Percentiles rank a stretch among this genome's conserved stretches.
Evolutionary conservation across 495 filamentous ascomycete species (phyloP).

Genomic region (Penicillium cinerascens): DNA sequence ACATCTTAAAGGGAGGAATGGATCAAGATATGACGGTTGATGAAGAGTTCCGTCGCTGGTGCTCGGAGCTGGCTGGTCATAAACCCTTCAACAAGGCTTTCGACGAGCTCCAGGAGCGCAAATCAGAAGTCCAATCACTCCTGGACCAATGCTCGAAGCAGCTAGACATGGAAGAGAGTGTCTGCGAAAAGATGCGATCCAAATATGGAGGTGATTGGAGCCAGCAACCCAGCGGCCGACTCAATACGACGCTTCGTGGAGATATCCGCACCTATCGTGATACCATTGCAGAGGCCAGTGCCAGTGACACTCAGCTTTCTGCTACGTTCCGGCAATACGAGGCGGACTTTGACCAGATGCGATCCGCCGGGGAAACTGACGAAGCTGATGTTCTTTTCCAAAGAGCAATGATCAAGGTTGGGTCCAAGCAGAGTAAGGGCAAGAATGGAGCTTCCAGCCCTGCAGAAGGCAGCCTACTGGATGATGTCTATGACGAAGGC

Average conservation of each 20-base stretch:
- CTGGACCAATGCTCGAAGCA: slow-evolving; percentile 81
- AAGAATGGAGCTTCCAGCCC: slow-evolving; percentile 63
- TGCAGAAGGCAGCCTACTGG: slow-evolving; percentile 73
- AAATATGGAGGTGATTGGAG: slow-evolving; percentile 97
- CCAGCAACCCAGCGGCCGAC: slow-evolving; percentile 86
- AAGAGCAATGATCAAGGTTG: slow-evolving; percentile 69
- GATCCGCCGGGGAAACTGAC: slow-evolving; percentile 78
- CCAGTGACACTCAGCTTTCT: slow-evolving; percentile 83
- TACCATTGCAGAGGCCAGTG: slow-evolving; percentile 82
- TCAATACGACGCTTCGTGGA: slow-evolving; percentile 80
- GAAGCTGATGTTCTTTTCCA: slow-evolving; percentile 89
- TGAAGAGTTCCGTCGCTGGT: slow-evolving; percentile 90
- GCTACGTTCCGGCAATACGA: slow-evolving; percentile 79
- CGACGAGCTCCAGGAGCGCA: slow-evolving; percentile 72
- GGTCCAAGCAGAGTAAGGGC: slow-evolving; percentile 57
- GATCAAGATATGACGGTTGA: slow-evolving; percentile 87
- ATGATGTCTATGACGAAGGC: slow-evolving; percentile 84
- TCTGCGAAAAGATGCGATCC: slow-evolving; percentile 98
- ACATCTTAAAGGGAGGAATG: slow-evolving; percentile 88
- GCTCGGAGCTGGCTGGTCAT: slow-evolving; percentile 82
- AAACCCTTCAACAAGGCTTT: slow-evolving; percentile 72
- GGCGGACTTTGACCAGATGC: slow-evolving; percentile 92
- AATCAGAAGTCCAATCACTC: slow-evolving; percentile 63
- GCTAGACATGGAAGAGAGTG: slow-evolving; percentile 92
- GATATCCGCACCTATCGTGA: slow-evolving; percentile 84